Evolutionary conservation across 345 rosid species (phyloP).

Genomic region (Punica granatum): DNA sequence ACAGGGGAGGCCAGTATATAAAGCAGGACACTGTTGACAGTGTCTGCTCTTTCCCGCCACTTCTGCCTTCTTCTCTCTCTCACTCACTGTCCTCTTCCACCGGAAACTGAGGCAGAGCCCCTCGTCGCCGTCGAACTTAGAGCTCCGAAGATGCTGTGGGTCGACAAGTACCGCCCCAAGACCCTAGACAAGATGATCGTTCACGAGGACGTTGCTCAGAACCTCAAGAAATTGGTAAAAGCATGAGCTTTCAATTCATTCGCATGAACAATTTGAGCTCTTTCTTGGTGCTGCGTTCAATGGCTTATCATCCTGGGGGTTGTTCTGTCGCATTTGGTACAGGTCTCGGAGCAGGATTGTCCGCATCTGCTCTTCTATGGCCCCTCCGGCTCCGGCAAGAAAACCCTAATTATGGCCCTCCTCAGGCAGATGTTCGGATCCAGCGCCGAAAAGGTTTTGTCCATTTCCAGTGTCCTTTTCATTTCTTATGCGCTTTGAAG

Average conservation of each 20-base stretch:
- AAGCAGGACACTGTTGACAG: too few relatives aligned
- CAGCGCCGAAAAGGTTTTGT: conserved; percentile 75
- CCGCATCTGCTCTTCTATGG: conserved; percentile 98
- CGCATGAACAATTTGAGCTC: neutral
- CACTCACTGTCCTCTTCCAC: neutral
- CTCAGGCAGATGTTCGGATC: conserved; percentile 78
- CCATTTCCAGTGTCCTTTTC: neutral
- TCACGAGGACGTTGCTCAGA: conserved; percentile 73
- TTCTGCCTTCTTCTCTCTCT: neutral
- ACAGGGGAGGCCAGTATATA: too few relatives aligned
- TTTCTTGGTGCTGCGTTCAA: neutral
- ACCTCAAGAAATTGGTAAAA: conserved; percentile 83
- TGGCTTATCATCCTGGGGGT: neutral
- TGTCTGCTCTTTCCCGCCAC: conserved; percentile 5
- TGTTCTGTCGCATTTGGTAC: neutral
- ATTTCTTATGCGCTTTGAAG: neutral
- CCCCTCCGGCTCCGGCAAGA: conserved; percentile 95
- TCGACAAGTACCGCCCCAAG: conserved; percentile 95
- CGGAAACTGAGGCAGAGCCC: neutral
- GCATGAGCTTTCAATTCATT: neutral
- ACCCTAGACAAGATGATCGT: conserved; percentile 71
- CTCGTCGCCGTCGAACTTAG: neutral
- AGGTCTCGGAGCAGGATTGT: conserved; percentile 93
- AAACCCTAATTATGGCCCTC: conserved; percentile 95
- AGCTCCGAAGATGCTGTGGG: conserved; percentile 75